Conservation (phyloP, 805 yeast species). For the Priceomyces carsonii region DNA sequence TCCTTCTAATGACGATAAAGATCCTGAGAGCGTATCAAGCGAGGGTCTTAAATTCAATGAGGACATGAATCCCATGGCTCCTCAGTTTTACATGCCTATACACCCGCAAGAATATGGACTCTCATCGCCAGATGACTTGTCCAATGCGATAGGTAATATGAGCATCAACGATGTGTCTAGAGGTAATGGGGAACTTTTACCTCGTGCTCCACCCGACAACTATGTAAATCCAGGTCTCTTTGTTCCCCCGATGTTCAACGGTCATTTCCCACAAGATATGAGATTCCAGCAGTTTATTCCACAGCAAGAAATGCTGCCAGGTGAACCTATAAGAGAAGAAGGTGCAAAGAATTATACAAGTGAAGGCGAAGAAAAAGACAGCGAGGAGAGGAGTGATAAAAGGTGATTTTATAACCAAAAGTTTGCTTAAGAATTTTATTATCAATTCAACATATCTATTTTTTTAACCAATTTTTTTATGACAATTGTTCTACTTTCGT, state of each 20-base stretch:
- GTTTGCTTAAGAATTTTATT: no score
- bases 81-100: slow-evolving; percentile 8
- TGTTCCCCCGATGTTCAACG: slow-evolving; percentile 16
- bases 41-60: slow-evolving; percentile 2
- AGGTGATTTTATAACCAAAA: no score
- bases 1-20: slow-evolving; percentile 3
- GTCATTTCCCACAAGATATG: slow-evolving; percentile 16
- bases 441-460: no score
- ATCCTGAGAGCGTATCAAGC: background rate
- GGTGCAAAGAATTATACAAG: slow-evolving; percentile 1
- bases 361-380: slow-evolving; percentile 5
- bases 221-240: slow-evolving; percentile 12
- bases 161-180: slow-evolving; percentile 5
- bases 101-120: slow-evolving; percentile 3
- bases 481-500: no score
- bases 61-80: slow-evolving; percentile 4
- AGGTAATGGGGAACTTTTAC: slow-evolving; percentile 7
- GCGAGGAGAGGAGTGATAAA: background rate
- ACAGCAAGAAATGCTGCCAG: slow-evolving; percentile 10
- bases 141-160: slow-evolving; percentile 14
- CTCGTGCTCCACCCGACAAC: slow-evolving; percentile 3
- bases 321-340: slow-evolving; percentile 5
- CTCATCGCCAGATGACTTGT: slow-evolving; percentile 12
- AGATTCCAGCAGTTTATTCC: slow-evolving; percentile 16
- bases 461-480: no score